Conservation (phyloP, 1,284 basidiomycete species). For the Moesziomyces globuligerus region DNA sequence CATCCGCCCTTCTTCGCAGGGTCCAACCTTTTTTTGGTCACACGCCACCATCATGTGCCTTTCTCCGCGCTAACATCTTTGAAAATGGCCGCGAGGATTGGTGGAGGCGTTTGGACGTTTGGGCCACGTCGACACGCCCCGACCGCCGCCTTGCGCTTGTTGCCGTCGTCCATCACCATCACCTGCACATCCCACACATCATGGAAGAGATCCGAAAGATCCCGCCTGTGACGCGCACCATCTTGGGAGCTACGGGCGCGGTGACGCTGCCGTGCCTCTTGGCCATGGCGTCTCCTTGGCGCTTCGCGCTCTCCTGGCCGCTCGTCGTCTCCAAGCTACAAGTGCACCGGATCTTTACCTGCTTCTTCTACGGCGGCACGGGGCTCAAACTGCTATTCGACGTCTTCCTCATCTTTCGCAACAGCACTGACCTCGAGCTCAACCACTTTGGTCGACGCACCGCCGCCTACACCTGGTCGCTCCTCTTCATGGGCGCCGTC, state of each 20-base stretch:
- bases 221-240: conserved; percentile 82
- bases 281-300: conserved; percentile 73
- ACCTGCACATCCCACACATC: background rate
- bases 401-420: conserved; percentile 53
- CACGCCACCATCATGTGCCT: conserved; percentile 16
- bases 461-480: conserved; percentile 56
- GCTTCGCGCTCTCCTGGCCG: conserved; percentile 73
- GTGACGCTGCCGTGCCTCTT: conserved; percentile 76
- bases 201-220: conserved; percentile 72
- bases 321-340: conserved; percentile 71
- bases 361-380: conserved; percentile 77
- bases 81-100: too few relatives aligned
- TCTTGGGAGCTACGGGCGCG: conserved; percentile 74
- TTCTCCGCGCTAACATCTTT: conserved; percentile 5
- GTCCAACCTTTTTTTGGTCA: conserved; percentile 3
- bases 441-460: conserved; percentile 53
- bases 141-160: background rate
- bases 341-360: conserved; percentile 81
- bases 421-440: conserved; percentile 55
- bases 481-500: conserved; percentile 48
- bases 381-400: conserved; percentile 61
- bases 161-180: conserved; percentile 3
- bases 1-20: conserved; percentile 5
- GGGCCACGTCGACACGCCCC: conserved; percentile 30
- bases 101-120: conserved; percentile 31